Evolutionary conservation across 176 grass and related monocot genomes (phyloP).

Genomic region (Puya raimondii): DNA sequence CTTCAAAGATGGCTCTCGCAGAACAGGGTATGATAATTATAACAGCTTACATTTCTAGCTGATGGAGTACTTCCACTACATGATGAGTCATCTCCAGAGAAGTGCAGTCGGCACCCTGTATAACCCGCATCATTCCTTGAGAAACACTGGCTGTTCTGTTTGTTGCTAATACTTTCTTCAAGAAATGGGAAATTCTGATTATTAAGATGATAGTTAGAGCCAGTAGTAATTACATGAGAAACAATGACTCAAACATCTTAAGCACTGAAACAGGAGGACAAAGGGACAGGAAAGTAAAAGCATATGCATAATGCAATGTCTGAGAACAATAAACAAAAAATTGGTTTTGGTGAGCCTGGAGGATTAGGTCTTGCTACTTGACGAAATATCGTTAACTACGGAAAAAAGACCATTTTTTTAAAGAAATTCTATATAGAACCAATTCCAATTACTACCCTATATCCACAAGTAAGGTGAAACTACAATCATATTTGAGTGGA

Average conservation of each 20-base stretch:
- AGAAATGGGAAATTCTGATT: slow-evolving; percentile 16
- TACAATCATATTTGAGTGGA: neutral
- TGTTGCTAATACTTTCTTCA: slow-evolving; percentile 10
- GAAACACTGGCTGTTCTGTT: slow-evolving; percentile 4
- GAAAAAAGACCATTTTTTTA: too few species aligned
- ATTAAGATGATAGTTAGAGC: neutral
- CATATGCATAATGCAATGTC: too few species aligned
- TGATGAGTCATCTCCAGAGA: slow-evolving; percentile 58
- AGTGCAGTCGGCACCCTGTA: slow-evolving; percentile 33
- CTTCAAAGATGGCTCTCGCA: neutral
- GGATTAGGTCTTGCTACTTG: too few species aligned
- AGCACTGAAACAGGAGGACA: too few species aligned
- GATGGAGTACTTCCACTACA: slow-evolving; percentile 16
- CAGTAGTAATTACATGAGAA: neutral
- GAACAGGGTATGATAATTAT: slow-evolving; percentile 5
- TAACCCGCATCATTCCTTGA: slow-evolving; percentile 13
- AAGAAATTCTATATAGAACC: too few species aligned
- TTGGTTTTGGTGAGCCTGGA: too few species aligned
- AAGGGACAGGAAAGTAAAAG: too few species aligned
- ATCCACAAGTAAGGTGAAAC: neutral
- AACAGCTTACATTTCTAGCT: slow-evolving; percentile 40
- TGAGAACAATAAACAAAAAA: too few species aligned
- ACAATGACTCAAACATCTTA: too few species aligned
- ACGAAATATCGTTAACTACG: too few species aligned
- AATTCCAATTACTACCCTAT: too few species aligned